phyloP scores from a whole-genome alignment of 345 rosid species.

The Angophora floribunda region DNA sequence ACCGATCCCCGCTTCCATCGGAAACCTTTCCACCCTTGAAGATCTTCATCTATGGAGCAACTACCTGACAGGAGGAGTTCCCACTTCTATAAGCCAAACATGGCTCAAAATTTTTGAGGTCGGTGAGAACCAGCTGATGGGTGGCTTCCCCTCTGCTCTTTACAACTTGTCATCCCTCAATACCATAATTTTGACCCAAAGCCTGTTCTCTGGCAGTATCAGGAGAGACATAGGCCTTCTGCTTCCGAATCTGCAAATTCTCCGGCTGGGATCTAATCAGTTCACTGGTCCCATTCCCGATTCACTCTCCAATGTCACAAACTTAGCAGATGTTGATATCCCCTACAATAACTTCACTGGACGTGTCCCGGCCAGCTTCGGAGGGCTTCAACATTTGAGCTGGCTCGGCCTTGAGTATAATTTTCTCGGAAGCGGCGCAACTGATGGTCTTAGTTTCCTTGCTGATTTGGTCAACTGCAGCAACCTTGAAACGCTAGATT shows the following conservation, averaged over 20 bases:
- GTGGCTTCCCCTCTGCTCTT: slow-evolving; percentile 3
- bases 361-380: not conserved
- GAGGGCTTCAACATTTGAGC: not conserved
- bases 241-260: not conserved
- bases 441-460: not conserved
- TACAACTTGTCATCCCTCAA: slow-evolving; percentile 5
- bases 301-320: slow-evolving; percentile 3
- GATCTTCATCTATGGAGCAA: not conserved
- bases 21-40: not conserved
- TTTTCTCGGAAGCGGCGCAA: not conserved
- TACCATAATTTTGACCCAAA: not conserved
- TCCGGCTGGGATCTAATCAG: not conserved
- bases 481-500: not conserved
- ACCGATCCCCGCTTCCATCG: not conserved
- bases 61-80: not conserved
- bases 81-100: not conserved
- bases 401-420: not conserved
- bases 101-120: not conserved
- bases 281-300: not conserved
- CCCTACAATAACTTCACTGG: not conserved
- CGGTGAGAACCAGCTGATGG: not conserved
- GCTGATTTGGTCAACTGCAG: slow-evolving; percentile 1
- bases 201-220: not conserved
- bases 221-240: not conserved
- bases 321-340: not conserved